Base-by-base conservation (phyloP, 2,329 filamentous ascomycete species). In the Penicillium sp. region DNA sequence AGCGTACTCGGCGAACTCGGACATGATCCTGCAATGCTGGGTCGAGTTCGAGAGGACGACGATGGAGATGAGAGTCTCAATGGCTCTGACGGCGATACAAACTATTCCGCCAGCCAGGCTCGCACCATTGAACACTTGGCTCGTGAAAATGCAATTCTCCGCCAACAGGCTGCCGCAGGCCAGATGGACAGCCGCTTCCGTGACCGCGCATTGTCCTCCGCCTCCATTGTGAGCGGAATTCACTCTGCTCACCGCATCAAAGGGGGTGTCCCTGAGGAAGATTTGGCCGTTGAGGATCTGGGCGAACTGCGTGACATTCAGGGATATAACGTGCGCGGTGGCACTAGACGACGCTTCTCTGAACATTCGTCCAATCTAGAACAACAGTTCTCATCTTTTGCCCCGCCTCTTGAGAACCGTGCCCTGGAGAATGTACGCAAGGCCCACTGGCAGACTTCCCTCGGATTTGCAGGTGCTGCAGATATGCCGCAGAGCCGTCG, bases 391-490 rank as follows among this genome's bases (percentile, higher is more conserved):
- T 66, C 77, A 3, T 68, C 73, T 0, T 74, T 78, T 54, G 68
- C 70, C 37, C 67, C 78, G 13, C 65, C 63, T 33, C 64, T 78
- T 35, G 81, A 83, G 58, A 80, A 80, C 58, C 78, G 80, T 58
- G 73, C 75, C 12, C 66, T 82, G 17, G 81, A 83, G 15, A 81
- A 75, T 68, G 72, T 80, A 53, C 78, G 79, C 59, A 81, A 81
- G 68, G 79, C 77, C 47, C 80, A 83, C 59, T 84, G 82, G 82
- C 81, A 83, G 64, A 83, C 81, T 17, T 81, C 80, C 4, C 77
- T 83, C 30, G 81, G 80, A 13, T 83, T 83, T 68, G 79, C 80
- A 28, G 73, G 79, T 58, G 72, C 81, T 47, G 69, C 75, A 37
- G 81, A 83, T 62, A 72, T 79, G 26, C 77, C 82, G 33, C 81